A percentile compares a stretch with the other conserved stretches of the same genome.
Conservation (phyloP, 108 stramenopile genomes). For the Poteriospumella lacustris region DNA sequence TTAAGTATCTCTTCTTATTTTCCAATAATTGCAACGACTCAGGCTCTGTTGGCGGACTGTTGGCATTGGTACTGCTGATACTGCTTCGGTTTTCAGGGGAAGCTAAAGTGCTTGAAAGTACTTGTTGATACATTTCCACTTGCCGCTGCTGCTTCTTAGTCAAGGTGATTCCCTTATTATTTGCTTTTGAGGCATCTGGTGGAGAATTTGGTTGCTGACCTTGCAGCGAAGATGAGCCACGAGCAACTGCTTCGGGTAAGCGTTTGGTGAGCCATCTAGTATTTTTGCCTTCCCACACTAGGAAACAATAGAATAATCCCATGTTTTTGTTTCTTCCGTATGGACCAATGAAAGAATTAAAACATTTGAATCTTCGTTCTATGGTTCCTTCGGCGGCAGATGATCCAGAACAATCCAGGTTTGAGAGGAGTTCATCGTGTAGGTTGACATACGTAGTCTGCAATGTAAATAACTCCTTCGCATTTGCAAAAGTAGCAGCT, state of each 20-base stretch:
- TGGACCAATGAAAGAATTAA: conserved; percentile 21
- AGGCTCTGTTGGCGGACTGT: too few species aligned
- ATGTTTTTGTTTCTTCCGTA: background rate
- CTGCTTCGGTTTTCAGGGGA: too few species aligned
- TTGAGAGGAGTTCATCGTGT: background rate
- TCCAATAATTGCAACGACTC: background rate
- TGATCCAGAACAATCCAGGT: conserved; percentile 13
- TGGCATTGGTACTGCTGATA: too few species aligned
- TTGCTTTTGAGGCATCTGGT: too few species aligned
- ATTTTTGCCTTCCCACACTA: conserved; percentile 7
- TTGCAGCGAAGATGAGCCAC: conserved; percentile 1
- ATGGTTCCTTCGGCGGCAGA: background rate
- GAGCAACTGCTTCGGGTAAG: background rate
- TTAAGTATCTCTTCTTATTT: background rate
- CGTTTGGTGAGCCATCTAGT: background rate
- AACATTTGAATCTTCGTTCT: conserved; percentile 2
- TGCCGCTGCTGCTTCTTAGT: too few species aligned
- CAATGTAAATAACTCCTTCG: conserved; percentile 6
- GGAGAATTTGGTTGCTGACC: background rate
- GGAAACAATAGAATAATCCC: conserved; percentile 15
- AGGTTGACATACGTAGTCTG: conserved; percentile 1
- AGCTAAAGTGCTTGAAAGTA: too few species aligned
- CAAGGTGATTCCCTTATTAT: too few species aligned
- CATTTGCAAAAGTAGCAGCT: background rate
- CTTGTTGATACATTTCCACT: too few species aligned